A percentile compares a stretch with the other conserved stretches of the same genome.
Evolutionary conservation across 1,139 yeast species (phyloP).

Genomic region (Magnusiomyces clavatus): DNA sequence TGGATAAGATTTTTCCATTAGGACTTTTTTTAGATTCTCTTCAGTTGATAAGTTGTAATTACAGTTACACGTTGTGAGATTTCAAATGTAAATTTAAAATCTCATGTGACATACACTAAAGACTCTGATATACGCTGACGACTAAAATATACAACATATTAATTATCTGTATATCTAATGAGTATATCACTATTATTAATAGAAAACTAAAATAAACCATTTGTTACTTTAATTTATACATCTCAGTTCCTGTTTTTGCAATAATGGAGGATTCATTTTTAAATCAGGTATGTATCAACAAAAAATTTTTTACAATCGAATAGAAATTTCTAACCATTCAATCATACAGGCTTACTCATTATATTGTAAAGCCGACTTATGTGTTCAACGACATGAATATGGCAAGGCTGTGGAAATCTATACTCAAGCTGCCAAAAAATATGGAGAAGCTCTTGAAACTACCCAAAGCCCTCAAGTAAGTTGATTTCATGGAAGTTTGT

Average conservation of each 20-base stretch:
- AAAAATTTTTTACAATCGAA: neutral
- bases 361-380: constrained; percentile 13
- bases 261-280: constrained; percentile 12
- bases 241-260: neutral
- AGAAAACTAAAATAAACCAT: too few species aligned
- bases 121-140: too few species aligned
- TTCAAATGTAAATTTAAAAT: too few species aligned
- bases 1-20: too few species aligned
- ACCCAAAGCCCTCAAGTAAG: constrained; percentile 13
- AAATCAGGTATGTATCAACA: constrained; percentile 8
- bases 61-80: too few species aligned
- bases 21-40: too few species aligned
- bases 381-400: constrained; percentile 13
- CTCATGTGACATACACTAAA: too few species aligned
- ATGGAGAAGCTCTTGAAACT: constrained; percentile 9
- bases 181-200: too few species aligned
- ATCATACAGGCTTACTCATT: constrained; percentile 12
- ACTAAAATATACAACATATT: too few species aligned
- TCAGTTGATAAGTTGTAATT: too few species aligned
- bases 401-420: constrained; percentile 13
- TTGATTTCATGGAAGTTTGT: neutral
- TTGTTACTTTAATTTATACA: too few species aligned
- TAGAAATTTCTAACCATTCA: neutral
- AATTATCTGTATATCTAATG: too few species aligned
- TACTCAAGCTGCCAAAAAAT: constrained; percentile 13